These are phyloP conservation scores for Plantago rigida DNA, from an alignment of 305 asterid species.

Conservation along the genomic window DNA sequence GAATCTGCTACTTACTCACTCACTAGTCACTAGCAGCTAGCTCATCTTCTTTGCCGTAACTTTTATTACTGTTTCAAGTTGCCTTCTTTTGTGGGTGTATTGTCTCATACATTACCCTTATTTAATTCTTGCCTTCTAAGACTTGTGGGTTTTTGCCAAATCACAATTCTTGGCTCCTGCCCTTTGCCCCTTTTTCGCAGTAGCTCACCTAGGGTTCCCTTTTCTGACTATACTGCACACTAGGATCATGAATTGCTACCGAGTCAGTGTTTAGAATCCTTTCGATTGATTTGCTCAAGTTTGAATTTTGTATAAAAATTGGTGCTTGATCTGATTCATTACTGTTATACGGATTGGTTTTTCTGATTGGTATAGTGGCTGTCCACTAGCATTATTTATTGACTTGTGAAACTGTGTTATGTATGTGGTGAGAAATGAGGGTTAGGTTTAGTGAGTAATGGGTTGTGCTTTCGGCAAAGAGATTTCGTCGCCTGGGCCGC, in stretches of 20 bases:
- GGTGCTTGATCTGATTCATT: no score
- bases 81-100: constrained; percentile 24
- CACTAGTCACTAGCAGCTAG: constrained; percentile 14
- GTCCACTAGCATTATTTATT: constrained; percentile 26
- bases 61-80: constrained; percentile 30
- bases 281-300: constrained; percentile 26
- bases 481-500: constrained; percentile 49
- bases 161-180: constrained; percentile 51
- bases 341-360: constrained; percentile 9
- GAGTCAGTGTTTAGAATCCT: constrained; percentile 20
- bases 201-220: constrained; percentile 27
- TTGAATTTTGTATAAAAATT: constrained; percentile 5
- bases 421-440: constrained; percentile 64
- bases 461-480: constrained; percentile 85
- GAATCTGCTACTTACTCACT: constrained; percentile 7
- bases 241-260: constrained; percentile 13
- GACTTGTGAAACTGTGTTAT: constrained; percentile 27
- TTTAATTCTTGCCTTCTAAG: constrained; percentile 45
- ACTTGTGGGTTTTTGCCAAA: constrained; percentile 39
- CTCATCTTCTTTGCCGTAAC: constrained; percentile 23
- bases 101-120: constrained; percentile 25
- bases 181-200: constrained; percentile 30
- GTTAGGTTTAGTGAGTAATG: constrained; percentile 50
- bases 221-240: constrained; percentile 19
- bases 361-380: constrained; percentile 3